Conservation (phyloP, 495 filamentous ascomycete species). For the Neurospora sp. region DNA sequence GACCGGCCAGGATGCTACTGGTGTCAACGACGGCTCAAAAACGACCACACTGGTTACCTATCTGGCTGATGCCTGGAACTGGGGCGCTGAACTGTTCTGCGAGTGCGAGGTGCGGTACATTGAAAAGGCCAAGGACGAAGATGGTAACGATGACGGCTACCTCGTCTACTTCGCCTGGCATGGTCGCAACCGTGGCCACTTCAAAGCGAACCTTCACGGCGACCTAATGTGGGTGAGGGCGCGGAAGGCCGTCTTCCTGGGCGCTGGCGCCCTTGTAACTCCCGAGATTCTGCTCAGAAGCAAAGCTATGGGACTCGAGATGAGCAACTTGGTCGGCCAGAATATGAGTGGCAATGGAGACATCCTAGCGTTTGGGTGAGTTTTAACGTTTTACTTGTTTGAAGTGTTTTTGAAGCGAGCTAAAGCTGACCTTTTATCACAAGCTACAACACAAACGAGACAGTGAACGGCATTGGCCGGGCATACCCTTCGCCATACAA, state of each 20-base stretch:
- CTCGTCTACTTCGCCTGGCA: constrained; percentile 58
- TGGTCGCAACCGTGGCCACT: constrained; percentile 45
- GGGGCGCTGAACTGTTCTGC: constrained; percentile 66
- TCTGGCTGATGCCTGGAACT: constrained; percentile 64
- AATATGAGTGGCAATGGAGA: constrained; percentile 63
- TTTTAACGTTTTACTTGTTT: background rate
- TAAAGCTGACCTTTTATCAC: constrained; percentile 3
- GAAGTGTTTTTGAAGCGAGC: background rate
- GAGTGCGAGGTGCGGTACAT: constrained; percentile 60
- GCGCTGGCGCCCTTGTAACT: constrained; percentile 50
- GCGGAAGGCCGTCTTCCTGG: constrained; percentile 48
- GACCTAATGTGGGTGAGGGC: constrained; percentile 64
- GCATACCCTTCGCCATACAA: constrained; percentile 35
- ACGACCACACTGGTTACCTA: constrained; percentile 56
- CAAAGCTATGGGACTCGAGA: constrained; percentile 45
- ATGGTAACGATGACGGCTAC: constrained; percentile 46
- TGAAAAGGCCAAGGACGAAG: constrained; percentile 37
- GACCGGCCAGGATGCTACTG: constrained; percentile 52
- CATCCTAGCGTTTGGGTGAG: constrained; percentile 51
- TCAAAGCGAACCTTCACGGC: constrained; percentile 45
- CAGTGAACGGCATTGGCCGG: constrained; percentile 47
- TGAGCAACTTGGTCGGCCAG: constrained; percentile 48
- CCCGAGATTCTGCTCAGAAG: constrained; percentile 60
- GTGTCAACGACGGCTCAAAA: constrained; percentile 60
- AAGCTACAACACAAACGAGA: constrained; percentile 47